Base-by-base conservation (phyloP, 176 grass and related monocot species). In the Juncus effusus region DNA sequence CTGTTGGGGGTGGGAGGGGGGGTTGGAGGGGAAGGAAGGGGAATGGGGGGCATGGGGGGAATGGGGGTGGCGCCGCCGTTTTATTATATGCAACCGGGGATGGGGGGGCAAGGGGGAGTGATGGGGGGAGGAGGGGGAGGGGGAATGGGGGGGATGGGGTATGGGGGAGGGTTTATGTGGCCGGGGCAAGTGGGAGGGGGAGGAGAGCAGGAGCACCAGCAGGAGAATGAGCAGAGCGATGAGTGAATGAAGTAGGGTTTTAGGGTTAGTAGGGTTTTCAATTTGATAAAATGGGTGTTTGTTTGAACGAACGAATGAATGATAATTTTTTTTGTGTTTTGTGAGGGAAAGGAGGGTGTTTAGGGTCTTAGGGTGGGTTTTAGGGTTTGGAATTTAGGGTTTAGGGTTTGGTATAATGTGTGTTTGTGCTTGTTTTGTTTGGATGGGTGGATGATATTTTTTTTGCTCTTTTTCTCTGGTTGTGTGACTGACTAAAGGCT, bases 51-150 rank as follows among this genome's bases (percentile, higher is more conserved):
- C 67, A 60, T 82, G 79, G 75, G 67, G 79, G 75, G 67, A n/a
- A n/a, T 45, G 58, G 59, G 7, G 47, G 66, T 52, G 53, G 54
- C 39, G 74, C 74, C 44, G 62, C 74, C 74, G 1, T 83, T 65
- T 39, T 83, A 59, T 53, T 85, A 85, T 51, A 51, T 67, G 50
- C 69, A 73, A 10, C 16, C 80, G 28, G 74, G 74, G 75, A 60
- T 82, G 79, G 75, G 67, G 79, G 75, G 67, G 3, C 40, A 68
- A 42, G 71, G 79, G 64, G 61, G 61, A 40, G 57, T 59, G 4
- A 56, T 64, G 9, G 63, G 51, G 44, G 64, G 9, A 54, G 51
- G 44, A 57, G 65, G 59, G 6, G 50, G 51, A 28, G 63, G 70
- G 38, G 70, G 19, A 6, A 13, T 76, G 56, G 79, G 19, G 19